A percentile compares a stretch with the other conserved stretches of the same genome.
Conservation (phyloP, 1,284 basidiomycete species). For the Vanrija sp. region DNA sequence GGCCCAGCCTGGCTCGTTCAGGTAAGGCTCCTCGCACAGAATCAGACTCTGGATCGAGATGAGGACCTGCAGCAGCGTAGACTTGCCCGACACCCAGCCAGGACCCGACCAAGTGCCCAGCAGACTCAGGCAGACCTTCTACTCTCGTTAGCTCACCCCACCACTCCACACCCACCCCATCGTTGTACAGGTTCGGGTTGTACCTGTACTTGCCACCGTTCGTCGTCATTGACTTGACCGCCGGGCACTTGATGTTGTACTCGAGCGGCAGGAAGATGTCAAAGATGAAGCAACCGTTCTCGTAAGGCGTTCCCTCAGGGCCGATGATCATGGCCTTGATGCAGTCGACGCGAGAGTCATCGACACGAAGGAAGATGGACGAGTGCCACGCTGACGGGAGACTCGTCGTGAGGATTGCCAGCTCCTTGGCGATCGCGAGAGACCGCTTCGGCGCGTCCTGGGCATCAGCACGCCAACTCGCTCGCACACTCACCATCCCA, state of each 20-base stretch:
- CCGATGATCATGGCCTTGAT: conserved; percentile 85
- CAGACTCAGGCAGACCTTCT: conserved; percentile 82
- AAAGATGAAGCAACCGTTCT: conserved; percentile 58
- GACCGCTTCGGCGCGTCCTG: conserved; percentile 76
- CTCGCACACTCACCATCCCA: conserved; percentile 20
- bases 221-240: conserved; percentile 82
- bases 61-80: conserved; percentile 70
- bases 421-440: conserved; percentile 85
- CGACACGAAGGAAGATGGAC: conserved; percentile 66
- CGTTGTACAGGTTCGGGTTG: conserved; percentile 83
- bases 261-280: conserved; percentile 75
- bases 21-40: conserved; percentile 78
- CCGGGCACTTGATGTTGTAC: conserved; percentile 49
- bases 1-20: conserved; percentile 87
- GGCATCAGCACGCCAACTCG: conserved; percentile 58
- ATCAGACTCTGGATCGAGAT: conserved; percentile 95
- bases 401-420: conserved; percentile 82
- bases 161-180: conserved; percentile 54
- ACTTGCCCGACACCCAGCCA: conserved; percentile 80
- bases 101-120: conserved; percentile 88
- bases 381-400: conserved; percentile 85
- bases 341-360: conserved; percentile 73
- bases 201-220: conserved; percentile 82
- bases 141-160: neutral
- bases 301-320: conserved; percentile 84